Evolutionary conservation across 1,139 yeast species (phyloP), one percentile per base, ranked within the genome.

Genomic region (Saccharomyces hybrid): DNA sequence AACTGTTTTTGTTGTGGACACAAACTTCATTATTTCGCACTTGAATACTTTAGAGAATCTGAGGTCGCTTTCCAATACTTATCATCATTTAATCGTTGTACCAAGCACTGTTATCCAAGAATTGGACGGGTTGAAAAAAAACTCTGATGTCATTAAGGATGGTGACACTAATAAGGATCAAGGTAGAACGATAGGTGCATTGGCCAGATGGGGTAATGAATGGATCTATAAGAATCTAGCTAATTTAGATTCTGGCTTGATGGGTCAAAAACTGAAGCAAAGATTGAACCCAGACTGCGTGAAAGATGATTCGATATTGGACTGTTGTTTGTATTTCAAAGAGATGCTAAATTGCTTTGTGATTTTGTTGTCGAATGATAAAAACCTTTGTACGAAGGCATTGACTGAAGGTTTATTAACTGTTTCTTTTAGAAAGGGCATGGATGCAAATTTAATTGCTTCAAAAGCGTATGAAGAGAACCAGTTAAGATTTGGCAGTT

Each of bases 231-330:
- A 72, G n/a, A 74, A 78, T 50, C 71, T 91, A 44, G 87, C 90
- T 0, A 73, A 75, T 8, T 67, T 70, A 4, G 74, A 77, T 49
- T 71, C 78, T 0, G 73, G 77, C 0, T 81, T 90, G 0, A 71
- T 78, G 49, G 96, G 90, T 0, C 97, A 91, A 66, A 80, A 77
- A 60, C 55, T 78, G 42, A 71, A 74, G 28, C 88, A 90, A 64
- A 71, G 74, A 44, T 55, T 83, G 62, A 81, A 73, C 57, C 60
- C 63, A 52, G 52, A 66, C 5, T 68, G 82, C 58, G 58, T n/a
- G 0, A 85, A 87, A 55, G 98, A 91, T 67, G 96, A 90, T 63
- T 79, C 96, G 0, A 90, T 91, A 58, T 70, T 90, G 42, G 97
- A 91, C 69, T 89, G 96, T 66, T 86, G 96, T 63, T 64, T 86